Percentiles rank a stretch among this genome's conserved stretches.
Evolutionary conservation across 2,329 filamentous ascomycete species (phyloP).

Genomic region (Bipolaris gigantea): DNA sequence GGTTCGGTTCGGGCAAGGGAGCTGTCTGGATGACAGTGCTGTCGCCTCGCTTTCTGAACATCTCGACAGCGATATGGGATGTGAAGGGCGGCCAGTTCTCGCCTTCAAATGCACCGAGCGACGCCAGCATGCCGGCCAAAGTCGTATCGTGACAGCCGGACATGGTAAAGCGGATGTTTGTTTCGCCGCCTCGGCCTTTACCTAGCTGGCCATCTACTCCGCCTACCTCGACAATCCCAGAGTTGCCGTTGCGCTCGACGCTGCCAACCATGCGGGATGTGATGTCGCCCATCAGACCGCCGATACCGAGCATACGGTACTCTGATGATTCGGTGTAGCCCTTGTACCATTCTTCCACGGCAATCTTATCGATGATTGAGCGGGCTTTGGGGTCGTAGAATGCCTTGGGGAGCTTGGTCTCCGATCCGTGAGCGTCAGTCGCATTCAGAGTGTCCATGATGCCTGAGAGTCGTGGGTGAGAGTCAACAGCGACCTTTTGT

Average conservation of each 20-base stretch:
- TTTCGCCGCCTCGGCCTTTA: constrained; percentile 52
- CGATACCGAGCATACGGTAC: constrained; percentile 88
- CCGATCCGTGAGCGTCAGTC: constrained; percentile 79
- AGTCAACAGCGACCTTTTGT: constrained; percentile 74
- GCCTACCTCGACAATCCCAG: constrained; percentile 47
- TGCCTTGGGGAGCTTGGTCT: constrained; percentile 75
- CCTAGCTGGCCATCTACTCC: constrained; percentile 38
- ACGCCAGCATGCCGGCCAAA: constrained; percentile 74
- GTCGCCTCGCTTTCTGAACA: constrained; percentile 65
- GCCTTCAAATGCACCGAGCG: constrained; percentile 76
- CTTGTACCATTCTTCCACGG: constrained; percentile 88
- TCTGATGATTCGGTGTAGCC: constrained; percentile 84
- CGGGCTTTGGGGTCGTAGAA: constrained; percentile 81
- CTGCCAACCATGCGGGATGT: constrained; percentile 55
- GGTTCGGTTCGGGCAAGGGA: constrained; percentile 1
- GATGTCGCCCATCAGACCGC: constrained; percentile 80
- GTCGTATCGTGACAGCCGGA: constrained; percentile 94
- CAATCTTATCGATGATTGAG: constrained; percentile 70
- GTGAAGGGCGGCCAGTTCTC: constrained; percentile 89
- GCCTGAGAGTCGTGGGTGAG: constrained; percentile 79
- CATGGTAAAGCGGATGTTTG: constrained; percentile 70
- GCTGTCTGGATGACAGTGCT: neutral
- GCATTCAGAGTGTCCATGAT: constrained; percentile 95
- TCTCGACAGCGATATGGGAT: constrained; percentile 85
- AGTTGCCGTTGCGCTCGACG: constrained; percentile 40